Evolutionary conservation across 495 filamentous ascomycete species (phyloP).

Genomic region (Acidomyces sp.): DNA sequence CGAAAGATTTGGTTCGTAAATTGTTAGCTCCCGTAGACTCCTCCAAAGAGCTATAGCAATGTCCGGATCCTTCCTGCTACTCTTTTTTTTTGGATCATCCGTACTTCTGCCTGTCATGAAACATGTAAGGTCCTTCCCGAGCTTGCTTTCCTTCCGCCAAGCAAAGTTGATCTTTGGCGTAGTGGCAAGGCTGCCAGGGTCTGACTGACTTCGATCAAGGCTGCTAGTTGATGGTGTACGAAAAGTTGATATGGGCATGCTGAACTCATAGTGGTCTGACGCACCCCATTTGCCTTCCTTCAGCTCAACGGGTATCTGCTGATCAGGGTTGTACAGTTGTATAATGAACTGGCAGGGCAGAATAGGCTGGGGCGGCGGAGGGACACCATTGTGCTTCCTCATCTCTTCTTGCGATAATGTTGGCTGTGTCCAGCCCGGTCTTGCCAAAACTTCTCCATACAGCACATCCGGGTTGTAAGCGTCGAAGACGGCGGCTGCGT

Average conservation of each 20-base stretch:
- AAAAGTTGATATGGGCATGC: slow-evolving; percentile 79
- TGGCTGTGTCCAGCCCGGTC: slow-evolving; percentile 73
- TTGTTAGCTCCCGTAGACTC: slow-evolving; percentile 54
- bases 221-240: slow-evolving; percentile 59
- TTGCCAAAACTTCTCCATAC: slow-evolving; percentile 73
- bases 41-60: slow-evolving; percentile 79
- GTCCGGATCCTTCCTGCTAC: slow-evolving; percentile 72
- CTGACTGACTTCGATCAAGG: slow-evolving; percentile 61
- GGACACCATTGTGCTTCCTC: slow-evolving; percentile 53
- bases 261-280: slow-evolving; percentile 75
- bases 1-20: slow-evolving; percentile 86
- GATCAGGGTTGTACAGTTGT: slow-evolving; percentile 90
- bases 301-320: slow-evolving; percentile 57
- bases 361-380: slow-evolving; percentile 60
- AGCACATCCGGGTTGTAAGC: slow-evolving; percentile 67
- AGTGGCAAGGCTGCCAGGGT: slow-evolving; percentile 51
- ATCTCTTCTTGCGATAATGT: slow-evolving; percentile 67
- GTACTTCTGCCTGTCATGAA: slow-evolving; percentile 64
- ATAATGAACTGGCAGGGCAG: slow-evolving; percentile 67
- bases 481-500: slow-evolving; percentile 75
- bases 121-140: slow-evolving; percentile 74
- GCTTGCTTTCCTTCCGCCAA: slow-evolving; percentile 82
- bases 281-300: slow-evolving; percentile 64
- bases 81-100: slow-evolving; percentile 46
- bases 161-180: slow-evolving; percentile 74